These are phyloP conservation scores for Ophiostoma sp. DNA, from an alignment of 2,329 filamentous ascomycete species.

Conservation along the genomic window DNA sequence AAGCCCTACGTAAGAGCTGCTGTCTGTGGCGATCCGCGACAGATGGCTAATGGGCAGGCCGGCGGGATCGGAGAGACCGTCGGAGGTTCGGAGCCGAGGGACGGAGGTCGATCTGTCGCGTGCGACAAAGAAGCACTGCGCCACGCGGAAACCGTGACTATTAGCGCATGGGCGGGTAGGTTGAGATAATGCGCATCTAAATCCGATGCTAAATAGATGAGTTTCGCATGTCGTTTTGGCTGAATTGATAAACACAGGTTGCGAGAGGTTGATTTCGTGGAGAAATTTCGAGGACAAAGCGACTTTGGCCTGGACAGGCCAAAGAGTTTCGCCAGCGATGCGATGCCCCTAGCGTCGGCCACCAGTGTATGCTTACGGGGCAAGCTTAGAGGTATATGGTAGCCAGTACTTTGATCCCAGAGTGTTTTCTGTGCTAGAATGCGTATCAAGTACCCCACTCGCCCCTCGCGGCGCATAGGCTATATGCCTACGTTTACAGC, in stretches of 20 bases:
- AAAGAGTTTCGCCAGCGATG: background rate
- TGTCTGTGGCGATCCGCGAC: background rate
- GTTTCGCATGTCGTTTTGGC: slow-evolving; percentile 39
- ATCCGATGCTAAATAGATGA: slow-evolving; percentile 41
- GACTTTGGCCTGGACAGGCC: slow-evolving; percentile 13
- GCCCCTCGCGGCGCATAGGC: slow-evolving; percentile 1
- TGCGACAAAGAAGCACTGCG: slow-evolving; percentile 43
- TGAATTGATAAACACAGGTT: slow-evolving; percentile 20
- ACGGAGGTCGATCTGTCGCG: slow-evolving; percentile 37
- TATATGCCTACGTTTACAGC: background rate
- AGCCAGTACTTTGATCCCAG: background rate
- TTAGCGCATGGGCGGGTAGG: slow-evolving; percentile 40
- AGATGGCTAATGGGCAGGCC: background rate
- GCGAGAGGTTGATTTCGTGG: slow-evolving; percentile 12
- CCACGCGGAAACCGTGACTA: slow-evolving; percentile 39
- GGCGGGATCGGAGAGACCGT: slow-evolving; percentile 17
- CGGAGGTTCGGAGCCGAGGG: slow-evolving; percentile 14
- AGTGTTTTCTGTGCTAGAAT: background rate
- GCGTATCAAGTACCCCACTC: background rate
- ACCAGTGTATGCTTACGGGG: background rate
- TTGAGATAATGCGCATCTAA: slow-evolving; percentile 40
- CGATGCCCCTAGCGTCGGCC: slow-evolving; percentile 6
- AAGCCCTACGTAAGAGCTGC: background rate
- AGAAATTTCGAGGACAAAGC: slow-evolving; percentile 20
- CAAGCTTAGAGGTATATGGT: too few species aligned